Evolutionary conservation across 139 green algal genomes (phyloP), one percentile per base, ranked within the genome.

Genomic region (Marvania coccoides): DNA sequence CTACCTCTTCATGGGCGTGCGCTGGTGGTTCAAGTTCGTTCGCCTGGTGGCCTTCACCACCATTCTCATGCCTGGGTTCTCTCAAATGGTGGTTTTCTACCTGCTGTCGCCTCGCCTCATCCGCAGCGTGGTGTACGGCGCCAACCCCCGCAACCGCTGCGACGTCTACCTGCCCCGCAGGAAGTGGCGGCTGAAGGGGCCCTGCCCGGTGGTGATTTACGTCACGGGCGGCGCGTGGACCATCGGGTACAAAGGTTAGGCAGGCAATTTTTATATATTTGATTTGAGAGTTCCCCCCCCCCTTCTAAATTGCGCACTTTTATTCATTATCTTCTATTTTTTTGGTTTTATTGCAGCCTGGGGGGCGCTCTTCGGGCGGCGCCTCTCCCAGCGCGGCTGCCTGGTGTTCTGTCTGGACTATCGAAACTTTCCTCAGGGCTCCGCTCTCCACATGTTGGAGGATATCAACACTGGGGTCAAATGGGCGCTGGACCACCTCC

Each of bases 361-460:
- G 92, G 92, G 92, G 13, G 85, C 91, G 8, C 74, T 97, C 35
- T 81, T 97, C 38, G 92, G 68, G 2, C 63, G 82, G 54, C 72
- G 88, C 35, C 76, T 98, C 9, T 88, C 81, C 54, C 73, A 95
- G 58, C 57, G 78, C 6, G 91, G 91, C 12, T 81, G 93, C 30
- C 57, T 98, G 15, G 90, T 96, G 30, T 84, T 75, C 2, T 96
- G 82, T 66, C 72, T 98, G 10, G 92, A 98, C 76, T 98, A 98
- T 80, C 65, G 90, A 8, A 98, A 98, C 72, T 97, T 95, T 48
- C 91, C 91, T 1, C 90, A 96, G 85, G 88, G 87, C 38, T 86
- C 73, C 5, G 73, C 77, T 2, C 40, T 77, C 8, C 83, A 96
- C 71, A 98, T 98, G 92, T 42, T 98, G 33, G 67, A 93, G 54